Percentiles rank a stretch among this genome's conserved stretches.
These are phyloP conservation scores for Termitomyces sp. DNA, from an alignment of 768 basidiomycete genomes.

Conservation along the genomic window DNA sequence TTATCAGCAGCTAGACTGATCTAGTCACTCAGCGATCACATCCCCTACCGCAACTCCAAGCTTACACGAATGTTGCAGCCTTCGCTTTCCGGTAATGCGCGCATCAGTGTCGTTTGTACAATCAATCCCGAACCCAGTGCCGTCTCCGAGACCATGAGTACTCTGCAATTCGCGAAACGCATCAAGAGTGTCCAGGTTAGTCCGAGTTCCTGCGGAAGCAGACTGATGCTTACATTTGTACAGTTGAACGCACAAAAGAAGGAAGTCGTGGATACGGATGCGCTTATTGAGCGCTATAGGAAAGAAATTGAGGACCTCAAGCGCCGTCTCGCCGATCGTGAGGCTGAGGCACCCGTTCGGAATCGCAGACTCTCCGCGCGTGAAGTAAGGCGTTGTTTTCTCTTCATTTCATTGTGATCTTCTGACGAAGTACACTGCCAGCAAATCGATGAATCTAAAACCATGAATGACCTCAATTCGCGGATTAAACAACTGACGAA, in stretches of 20 bases:
- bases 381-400: constrained; percentile 28
- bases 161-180: constrained; percentile 84
- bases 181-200: constrained; percentile 83
- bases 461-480: constrained; percentile 76
- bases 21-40: constrained; percentile 59
- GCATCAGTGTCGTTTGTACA: constrained; percentile 95
- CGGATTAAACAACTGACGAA: constrained; percentile 81
- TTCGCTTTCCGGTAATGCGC: constrained; percentile 90
- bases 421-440: constrained; percentile 18
- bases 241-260: constrained; percentile 86
- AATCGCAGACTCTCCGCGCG: constrained; percentile 45
- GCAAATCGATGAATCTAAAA: constrained; percentile 82
- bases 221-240: neutral
- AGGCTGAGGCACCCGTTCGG: constrained; percentile 52
- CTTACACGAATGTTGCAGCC: constrained; percentile 92
- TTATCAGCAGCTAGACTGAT: neutral
- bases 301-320: constrained; percentile 92
- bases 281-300: constrained; percentile 88
- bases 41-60: constrained; percentile 94
- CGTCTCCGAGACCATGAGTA: constrained; percentile 80
- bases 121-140: constrained; percentile 82
- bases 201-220: neutral
- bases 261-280: constrained; percentile 90
- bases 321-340: constrained; percentile 60
- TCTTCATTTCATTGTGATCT: neutral